These are phyloP conservation scores for Zoysia pacifica DNA, from an alignment of 176 grass and related monocot genomes.

Conservation along the genomic window DNA sequence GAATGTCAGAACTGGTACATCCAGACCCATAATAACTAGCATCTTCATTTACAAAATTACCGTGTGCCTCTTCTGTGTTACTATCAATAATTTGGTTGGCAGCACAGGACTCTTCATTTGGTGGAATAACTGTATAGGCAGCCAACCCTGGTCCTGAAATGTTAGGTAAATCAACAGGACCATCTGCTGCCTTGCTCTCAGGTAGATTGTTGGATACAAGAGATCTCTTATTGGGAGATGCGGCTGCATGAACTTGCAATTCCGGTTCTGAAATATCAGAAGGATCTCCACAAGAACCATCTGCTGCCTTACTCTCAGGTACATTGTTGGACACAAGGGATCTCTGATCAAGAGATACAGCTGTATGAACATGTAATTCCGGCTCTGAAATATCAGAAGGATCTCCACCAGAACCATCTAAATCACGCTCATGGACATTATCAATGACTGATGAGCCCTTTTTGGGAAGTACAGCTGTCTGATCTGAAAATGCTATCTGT, in stretches of 20 bases:
- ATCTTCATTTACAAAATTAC: constrained; percentile 8
- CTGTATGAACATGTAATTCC: constrained; percentile 21
- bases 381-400: constrained; percentile 46
- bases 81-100: constrained; percentile 16
- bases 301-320: constrained; percentile 29
- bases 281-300: constrained; percentile 27
- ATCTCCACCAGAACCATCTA: constrained; percentile 13
- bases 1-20: constrained; percentile 28
- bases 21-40: constrained; percentile 9
- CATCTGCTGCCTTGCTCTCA: constrained; percentile 29
- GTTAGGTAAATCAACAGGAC: constrained; percentile 21
- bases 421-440: constrained; percentile 18
- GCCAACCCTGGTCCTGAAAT: constrained; percentile 33
- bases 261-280: constrained; percentile 40
- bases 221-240: constrained; percentile 9
- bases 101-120: constrained; percentile 32
- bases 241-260: constrained; percentile 27
- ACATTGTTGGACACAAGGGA: constrained; percentile 40
- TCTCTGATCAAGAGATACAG: constrained; percentile 16
- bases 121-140: constrained; percentile 5
- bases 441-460: constrained; percentile 33
- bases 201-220: constrained; percentile 43
- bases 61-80: constrained; percentile 13
- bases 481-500: constrained; percentile 17
- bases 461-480: constrained; percentile 28